Conservation (phyloP, 495 filamentous ascomycete species). For the Neurospora sp. region DNA sequence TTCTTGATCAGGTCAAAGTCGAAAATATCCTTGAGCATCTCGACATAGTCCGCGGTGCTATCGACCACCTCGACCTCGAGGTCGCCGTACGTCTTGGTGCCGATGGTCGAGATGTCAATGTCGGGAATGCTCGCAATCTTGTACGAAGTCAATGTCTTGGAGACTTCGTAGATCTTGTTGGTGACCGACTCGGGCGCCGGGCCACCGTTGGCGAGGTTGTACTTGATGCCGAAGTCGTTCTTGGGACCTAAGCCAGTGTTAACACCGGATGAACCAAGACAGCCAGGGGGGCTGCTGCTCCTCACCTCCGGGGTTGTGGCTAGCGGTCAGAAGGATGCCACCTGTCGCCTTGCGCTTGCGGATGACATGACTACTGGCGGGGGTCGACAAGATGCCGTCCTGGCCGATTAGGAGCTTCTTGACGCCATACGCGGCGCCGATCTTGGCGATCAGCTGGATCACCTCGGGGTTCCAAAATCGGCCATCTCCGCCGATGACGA, state of each 20-base stretch:
- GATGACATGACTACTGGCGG: constrained; percentile 91
- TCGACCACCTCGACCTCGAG: constrained; percentile 94
- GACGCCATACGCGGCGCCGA: constrained; percentile 91
- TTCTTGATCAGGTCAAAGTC: constrained; percentile 91
- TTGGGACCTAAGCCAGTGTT: constrained; percentile 55
- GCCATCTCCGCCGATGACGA: constrained; percentile 96
- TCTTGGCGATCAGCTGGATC: constrained; percentile 93
- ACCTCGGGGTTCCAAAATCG: constrained; percentile 96
- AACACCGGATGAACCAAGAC: neutral
- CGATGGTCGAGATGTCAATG: constrained; percentile 73
- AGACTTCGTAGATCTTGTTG: constrained; percentile 90
- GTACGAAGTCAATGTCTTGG: constrained; percentile 82
- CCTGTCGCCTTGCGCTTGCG: constrained; percentile 88
- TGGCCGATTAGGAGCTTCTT: constrained; percentile 97
- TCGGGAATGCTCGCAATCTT: constrained; percentile 82
- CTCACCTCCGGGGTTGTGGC: constrained; percentile 95
- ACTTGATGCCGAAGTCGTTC: constrained; percentile 98
- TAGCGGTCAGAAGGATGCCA: constrained; percentile 92
- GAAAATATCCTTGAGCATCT: constrained; percentile 96
- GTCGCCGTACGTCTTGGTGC: constrained; percentile 68
- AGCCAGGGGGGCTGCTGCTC: constrained; percentile 3
- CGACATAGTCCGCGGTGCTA: constrained; percentile 80
- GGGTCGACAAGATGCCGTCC: constrained; percentile 91
- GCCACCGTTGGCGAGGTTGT: constrained; percentile 92
- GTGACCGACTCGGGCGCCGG: constrained; percentile 92